Evolutionary conservation across 2,329 filamentous ascomycete genomes (phyloP).

Genomic region (Cladosporium sp.): DNA sequence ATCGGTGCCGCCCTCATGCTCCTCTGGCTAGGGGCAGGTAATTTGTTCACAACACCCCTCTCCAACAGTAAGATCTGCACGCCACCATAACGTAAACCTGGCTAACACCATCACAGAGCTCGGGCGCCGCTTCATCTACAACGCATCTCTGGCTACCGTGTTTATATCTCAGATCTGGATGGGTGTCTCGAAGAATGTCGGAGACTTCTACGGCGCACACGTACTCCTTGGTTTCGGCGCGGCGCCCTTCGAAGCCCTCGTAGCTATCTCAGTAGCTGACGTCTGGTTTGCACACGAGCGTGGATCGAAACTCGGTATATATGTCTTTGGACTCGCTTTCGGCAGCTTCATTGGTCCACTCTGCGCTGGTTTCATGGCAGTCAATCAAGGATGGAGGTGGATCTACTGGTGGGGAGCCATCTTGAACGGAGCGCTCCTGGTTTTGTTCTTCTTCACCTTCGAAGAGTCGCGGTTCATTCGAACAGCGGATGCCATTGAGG

Average conservation of each 20-base stretch:
- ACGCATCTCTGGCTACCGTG: constrained; percentile 15
- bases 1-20: constrained; percentile 14
- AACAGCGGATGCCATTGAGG: neutral
- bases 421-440: constrained; percentile 38
- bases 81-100: neutral
- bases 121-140: constrained; percentile 22
- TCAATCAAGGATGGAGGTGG: constrained; percentile 51
- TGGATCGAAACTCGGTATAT: constrained; percentile 50
- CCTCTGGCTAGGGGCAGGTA: constrained; percentile 21
- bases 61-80: constrained; percentile 20
- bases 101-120: constrained; percentile 13
- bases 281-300: constrained; percentile 50
- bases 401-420: constrained; percentile 47
- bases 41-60: constrained; percentile 21
- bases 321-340: constrained; percentile 40
- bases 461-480: constrained; percentile 40
- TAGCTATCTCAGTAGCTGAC: constrained; percentile 52
- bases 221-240: constrained; percentile 21
- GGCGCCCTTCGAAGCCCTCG: constrained; percentile 45
- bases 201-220: constrained; percentile 20
- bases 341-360: constrained; percentile 42
- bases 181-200: constrained; percentile 20
- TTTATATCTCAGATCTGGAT: constrained; percentile 20
- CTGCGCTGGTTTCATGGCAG: constrained; percentile 43
- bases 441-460: constrained; percentile 46